A percentile compares a stretch with the other conserved stretches of the same genome.
These are phyloP conservation scores for Claviceps cyperi DNA, from an alignment of 2,329 filamentous ascomycete genomes.

Conservation along the genomic window DNA sequence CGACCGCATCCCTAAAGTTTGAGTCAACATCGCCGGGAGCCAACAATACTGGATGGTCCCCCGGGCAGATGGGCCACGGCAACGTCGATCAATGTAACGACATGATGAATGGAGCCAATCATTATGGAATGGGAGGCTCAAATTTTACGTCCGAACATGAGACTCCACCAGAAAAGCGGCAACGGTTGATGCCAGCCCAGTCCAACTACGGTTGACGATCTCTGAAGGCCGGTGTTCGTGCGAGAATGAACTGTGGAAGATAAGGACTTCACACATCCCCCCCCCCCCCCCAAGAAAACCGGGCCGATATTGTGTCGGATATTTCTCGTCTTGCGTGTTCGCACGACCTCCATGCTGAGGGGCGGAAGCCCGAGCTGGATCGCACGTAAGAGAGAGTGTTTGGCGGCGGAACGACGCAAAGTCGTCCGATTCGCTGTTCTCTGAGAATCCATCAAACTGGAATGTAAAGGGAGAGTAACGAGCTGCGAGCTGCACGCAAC, in stretches of 20 bases:
- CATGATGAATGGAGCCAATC: constrained; percentile 27
- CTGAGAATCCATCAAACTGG: background rate
- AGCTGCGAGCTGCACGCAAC: background rate
- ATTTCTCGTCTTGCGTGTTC: background rate
- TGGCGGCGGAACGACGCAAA: background rate
- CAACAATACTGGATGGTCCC: constrained; percentile 34
- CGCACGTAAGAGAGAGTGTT: background rate
- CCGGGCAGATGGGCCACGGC: constrained; percentile 33
- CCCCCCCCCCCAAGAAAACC: background rate
- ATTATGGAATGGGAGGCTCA: constrained; percentile 22
- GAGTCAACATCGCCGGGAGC: constrained; percentile 37
- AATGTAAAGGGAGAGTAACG: background rate
- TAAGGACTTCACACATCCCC: background rate
- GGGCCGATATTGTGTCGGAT: background rate
- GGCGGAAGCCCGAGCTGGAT: background rate
- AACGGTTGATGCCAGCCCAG: constrained; percentile 32
- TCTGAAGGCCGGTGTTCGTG: background rate
- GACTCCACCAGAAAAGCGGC: constrained; percentile 37
- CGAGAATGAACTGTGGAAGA: background rate
- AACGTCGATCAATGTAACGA: constrained; percentile 32
- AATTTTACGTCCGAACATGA: constrained; percentile 21
- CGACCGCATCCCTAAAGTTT: constrained; percentile 29
- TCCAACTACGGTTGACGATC: constrained; percentile 23
- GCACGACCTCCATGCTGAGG: background rate
- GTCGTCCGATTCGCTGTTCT: background rate